Evolutionary conservation across 805 yeast species (phyloP).

Genomic region (Hanseniaspora singularis): DNA sequence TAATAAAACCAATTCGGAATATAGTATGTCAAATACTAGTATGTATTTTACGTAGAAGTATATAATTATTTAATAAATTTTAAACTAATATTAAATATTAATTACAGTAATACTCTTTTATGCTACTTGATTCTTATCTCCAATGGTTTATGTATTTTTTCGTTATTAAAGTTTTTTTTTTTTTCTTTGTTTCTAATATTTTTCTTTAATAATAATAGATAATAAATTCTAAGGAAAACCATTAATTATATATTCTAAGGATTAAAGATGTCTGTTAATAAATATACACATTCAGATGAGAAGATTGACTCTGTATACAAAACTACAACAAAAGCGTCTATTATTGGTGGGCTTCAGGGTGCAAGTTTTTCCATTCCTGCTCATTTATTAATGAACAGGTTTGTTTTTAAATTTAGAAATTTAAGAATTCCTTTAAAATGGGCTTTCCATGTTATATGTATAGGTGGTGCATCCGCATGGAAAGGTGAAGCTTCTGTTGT

Average conservation of each 20-base stretch:
- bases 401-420: constrained; percentile 30
- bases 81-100: too few relatives aligned
- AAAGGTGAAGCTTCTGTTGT: constrained; percentile 33
- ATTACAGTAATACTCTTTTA: too few relatives aligned
- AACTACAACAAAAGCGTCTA: constrained; percentile 30
- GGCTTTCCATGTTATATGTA: constrained; percentile 34
- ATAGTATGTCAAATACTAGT: neutral
- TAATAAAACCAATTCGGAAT: neutral
- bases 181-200: too few relatives aligned
- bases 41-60: neutral
- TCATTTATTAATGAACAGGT: constrained; percentile 27
- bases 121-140: too few relatives aligned
- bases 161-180: too few relatives aligned
- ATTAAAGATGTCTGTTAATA: too few relatives aligned
- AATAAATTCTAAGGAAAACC: too few relatives aligned
- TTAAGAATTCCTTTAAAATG: constrained; percentile 33
- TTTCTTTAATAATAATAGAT: too few relatives aligned
- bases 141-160: too few relatives aligned
- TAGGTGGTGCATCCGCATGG: constrained; percentile 33
- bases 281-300: constrained; percentile 6
- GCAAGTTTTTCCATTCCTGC: constrained; percentile 30
- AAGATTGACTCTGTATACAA: constrained; percentile 5
- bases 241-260: too few relatives aligned
- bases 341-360: constrained; percentile 35
- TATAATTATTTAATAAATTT: too few relatives aligned